Base-by-base conservation (phyloP, 495 filamentous ascomycete genomes). In the Chaetomium fimeti region DNA sequence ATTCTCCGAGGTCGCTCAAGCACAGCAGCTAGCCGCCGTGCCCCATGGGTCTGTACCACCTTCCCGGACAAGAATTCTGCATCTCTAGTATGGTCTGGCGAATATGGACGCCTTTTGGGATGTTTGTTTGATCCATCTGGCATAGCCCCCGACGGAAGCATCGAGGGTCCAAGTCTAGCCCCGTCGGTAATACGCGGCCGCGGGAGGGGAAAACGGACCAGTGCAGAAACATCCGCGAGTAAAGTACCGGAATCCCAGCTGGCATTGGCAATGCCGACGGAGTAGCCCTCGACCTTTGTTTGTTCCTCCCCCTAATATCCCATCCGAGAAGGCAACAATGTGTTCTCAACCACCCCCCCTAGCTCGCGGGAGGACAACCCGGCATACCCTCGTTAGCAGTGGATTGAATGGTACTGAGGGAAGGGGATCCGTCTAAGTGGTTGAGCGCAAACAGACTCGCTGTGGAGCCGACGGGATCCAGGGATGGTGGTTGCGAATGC, bases 191-290 rank as follows among this genome's bases (percentile, higher is more conserved):
- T 38, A 43, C 5, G 38, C 38, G 16, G 27, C 18, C 28, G 27
- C 28, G 63, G 38, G 27, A 54, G 27, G 48, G 20, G 40, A 43
- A 16, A 47, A 5, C 57, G 57, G 63, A 29, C 27, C 49, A 42
- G 25, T 60, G 57, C 63, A 65, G 47, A 38, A 47, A 49, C 38
- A 60, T 48, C 49, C 63, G 48, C 32, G 25, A 27, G 54, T 15
- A 64, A 59, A 22, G 56, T 36, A 12, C 27, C 49, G 9, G 51
- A 60, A 38, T 7, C 28, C 18, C 6, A 3, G 22, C 48, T 22
- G 3, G 43, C 16, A 43, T 43, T 43, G 40, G 40, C 18, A 13
- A 15, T 43, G 13, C 18, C 15, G 16, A 43, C 15, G 40, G 40
- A 43, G 15, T 13, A 43, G 16, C 22, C 2, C 15, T 2, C n/a